Conservation (phyloP, 2,329 filamentous ascomycete genomes). For the Fusarium globosum region DNA sequence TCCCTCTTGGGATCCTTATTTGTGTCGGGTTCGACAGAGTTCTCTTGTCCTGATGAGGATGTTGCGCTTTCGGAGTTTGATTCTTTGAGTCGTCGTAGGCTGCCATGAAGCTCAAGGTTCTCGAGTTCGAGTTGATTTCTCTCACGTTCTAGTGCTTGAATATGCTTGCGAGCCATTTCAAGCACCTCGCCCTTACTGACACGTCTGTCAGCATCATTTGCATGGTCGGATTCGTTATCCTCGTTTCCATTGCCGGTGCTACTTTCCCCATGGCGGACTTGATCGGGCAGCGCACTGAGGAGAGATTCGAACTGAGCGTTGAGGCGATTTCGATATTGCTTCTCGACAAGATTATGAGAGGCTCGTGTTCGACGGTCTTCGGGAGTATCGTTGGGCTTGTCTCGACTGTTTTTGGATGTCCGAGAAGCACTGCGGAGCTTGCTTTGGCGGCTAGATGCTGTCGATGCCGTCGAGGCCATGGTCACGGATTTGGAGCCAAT, state of each 20-base stretch:
- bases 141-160: slow-evolving; percentile 41
- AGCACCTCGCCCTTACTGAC: slow-evolving; percentile 46
- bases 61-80: slow-evolving; percentile 15
- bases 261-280: slow-evolving; percentile 28
- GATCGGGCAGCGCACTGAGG: slow-evolving; percentile 38
- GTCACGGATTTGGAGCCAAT: slow-evolving; percentile 39
- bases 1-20: slow-evolving; percentile 24
- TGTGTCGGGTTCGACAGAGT: slow-evolving; percentile 26
- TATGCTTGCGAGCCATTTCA: slow-evolving; percentile 45
- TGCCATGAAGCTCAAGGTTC: slow-evolving; percentile 42
- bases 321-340: slow-evolving; percentile 45
- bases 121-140: slow-evolving; percentile 39
- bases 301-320: slow-evolving; percentile 45
- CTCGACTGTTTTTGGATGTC: slow-evolving; percentile 43
- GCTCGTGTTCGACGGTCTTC: slow-evolving; percentile 46
- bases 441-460: slow-evolving; percentile 41
- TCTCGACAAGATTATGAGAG: slow-evolving; percentile 45
- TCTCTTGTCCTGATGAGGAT: slow-evolving; percentile 21
- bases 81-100: slow-evolving; percentile 35
- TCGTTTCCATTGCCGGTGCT: slow-evolving; percentile 22
- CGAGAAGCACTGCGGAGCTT: slow-evolving; percentile 46
- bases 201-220: slow-evolving; percentile 38
- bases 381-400: slow-evolving; percentile 42
- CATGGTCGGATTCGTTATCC: slow-evolving; percentile 38
- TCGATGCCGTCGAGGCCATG: slow-evolving; percentile 40